Conservation (phyloP, 192 early-diverging fungal species). For the Dissophora ornata region DNA sequence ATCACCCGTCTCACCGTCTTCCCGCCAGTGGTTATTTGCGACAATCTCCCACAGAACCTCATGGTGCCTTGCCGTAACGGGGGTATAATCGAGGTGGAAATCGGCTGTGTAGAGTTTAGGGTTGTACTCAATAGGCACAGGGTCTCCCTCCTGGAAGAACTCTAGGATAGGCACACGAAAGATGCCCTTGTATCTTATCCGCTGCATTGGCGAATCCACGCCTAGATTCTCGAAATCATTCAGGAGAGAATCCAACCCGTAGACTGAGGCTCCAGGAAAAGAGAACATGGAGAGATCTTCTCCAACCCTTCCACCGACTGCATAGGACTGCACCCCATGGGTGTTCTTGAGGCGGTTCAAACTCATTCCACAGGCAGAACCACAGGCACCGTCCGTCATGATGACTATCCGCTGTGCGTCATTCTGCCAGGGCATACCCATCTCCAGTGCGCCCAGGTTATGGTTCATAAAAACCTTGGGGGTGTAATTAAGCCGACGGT, state of each 20-base stretch:
- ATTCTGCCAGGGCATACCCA: slow-evolving; percentile 41
- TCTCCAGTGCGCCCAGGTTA: slow-evolving; percentile 28
- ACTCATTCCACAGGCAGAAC: slow-evolving; percentile 49
- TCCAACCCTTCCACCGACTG: slow-evolving; percentile 22
- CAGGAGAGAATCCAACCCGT: slow-evolving; percentile 21
- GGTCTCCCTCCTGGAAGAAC: slow-evolving; percentile 29
- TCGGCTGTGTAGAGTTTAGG: slow-evolving; percentile 37
- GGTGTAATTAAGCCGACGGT: slow-evolving; percentile 8
- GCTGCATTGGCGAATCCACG: slow-evolving; percentile 35
- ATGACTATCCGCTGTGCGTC: slow-evolving; percentile 27
- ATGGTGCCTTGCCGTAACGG: slow-evolving; percentile 25
- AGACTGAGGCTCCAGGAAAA: slow-evolving; percentile 41
- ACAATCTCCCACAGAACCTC: slow-evolving; percentile 46
- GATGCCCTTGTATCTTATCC: slow-evolving; percentile 31
- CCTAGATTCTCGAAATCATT: slow-evolving; percentile 16
- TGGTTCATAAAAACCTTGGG: slow-evolving; percentile 34
- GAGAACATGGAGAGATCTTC: slow-evolving; percentile 44
- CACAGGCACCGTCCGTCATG: slow-evolving; percentile 43
- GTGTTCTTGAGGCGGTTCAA: slow-evolving; percentile 50
- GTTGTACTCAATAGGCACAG: slow-evolving; percentile 36
- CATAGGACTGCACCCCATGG: slow-evolving; percentile 38
- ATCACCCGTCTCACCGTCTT: slow-evolving; percentile 3
- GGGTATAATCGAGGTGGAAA: slow-evolving; percentile 41
- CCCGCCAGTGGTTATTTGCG: slow-evolving; percentile 38
- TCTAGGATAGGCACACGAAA: slow-evolving; percentile 46